Base-by-base conservation (phyloP, 2,329 filamentous ascomycete genomes). In the Keithomyces neogunnii region DNA sequence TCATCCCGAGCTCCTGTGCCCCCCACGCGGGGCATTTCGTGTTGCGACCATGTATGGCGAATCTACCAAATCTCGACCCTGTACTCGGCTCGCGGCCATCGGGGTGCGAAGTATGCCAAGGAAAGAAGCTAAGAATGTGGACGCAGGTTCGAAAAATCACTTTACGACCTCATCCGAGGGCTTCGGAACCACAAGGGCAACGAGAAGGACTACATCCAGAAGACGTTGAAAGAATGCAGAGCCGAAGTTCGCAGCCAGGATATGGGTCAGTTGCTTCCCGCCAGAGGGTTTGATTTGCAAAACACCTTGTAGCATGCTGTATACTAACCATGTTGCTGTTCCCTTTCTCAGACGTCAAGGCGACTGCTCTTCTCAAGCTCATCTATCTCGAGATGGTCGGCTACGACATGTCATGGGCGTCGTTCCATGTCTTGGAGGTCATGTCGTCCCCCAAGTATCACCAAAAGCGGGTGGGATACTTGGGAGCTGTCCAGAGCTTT, bases 351-450 rank as follows among this genome's bases (percentile, higher is more conserved):
- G 91, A 97, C 73, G 80, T 96, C 70, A 99, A 99, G 76, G 91
- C 93, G 26, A 97, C 90, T 35, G 93, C 93, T 45, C 78, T 99
- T 50, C 76, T 99, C 63, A 99, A 99, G 75, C 80, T 99, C 61
- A 86, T 96, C 49, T 99, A 99, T 68, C 82, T 99, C 58, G 93
- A 99, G 68, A 99, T 99, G 93, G 91, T 97, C 60, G 93, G 93
- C 11, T 88, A 97, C 67, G 93, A 97, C 70, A 99, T 99, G 93
- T 96, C 92, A 3, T 99, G 93, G 93, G 93, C 93, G 3, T 91
- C 91, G 10, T 99, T 99, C 72, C 89, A 99, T 67, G 92, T 97
- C 49, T 84, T 99, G 46, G 93, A 99, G 73, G 93, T 99, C 71
- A 99, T 99, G 93, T 95, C 91, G 38, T 95, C 89, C 39, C 78